Percentiles rank a stretch among this genome's conserved stretches.
Conservation (phyloP, 352 stramenopile genomes). For the Globisporangium emineosum region DNA sequence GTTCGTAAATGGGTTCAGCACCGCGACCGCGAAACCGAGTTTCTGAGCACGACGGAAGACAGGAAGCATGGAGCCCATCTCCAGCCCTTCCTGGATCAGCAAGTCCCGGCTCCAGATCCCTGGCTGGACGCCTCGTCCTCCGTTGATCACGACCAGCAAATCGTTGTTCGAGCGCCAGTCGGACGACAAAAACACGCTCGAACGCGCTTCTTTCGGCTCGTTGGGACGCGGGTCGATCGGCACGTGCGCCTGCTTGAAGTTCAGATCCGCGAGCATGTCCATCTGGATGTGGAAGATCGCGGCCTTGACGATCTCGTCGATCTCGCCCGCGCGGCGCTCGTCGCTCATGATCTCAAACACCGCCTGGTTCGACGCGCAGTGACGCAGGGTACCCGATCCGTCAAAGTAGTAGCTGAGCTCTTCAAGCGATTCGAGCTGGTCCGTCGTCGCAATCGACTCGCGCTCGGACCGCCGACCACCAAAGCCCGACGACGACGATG, state of each 20-base stretch:
- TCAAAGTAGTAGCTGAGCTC: constrained; percentile 83
- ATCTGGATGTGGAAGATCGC: constrained; percentile 86
- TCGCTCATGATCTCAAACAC: constrained; percentile 79
- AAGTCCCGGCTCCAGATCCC: constrained; percentile 80
- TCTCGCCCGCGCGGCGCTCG: constrained; percentile 54
- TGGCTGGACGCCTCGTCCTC: constrained; percentile 55
- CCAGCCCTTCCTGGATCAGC: constrained; percentile 71
- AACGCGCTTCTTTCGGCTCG: constrained; percentile 66
- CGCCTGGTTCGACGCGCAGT: constrained; percentile 69
- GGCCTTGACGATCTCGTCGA: constrained; percentile 79
- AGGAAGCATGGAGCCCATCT: constrained; percentile 76
- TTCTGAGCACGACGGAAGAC: constrained; percentile 47
- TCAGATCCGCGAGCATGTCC: constrained; percentile 77
- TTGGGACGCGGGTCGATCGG: constrained; percentile 51
- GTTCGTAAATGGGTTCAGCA: constrained; percentile 76
- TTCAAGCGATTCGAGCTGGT: constrained; percentile 72
- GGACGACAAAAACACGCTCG: constrained; percentile 66
- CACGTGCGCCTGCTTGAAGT: constrained; percentile 70
- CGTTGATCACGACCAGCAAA: constrained; percentile 71
- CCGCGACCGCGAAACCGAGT: constrained; percentile 48
- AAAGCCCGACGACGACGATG: constrained; percentile 2
- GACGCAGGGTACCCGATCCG: constrained; percentile 54
- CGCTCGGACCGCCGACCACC: constrained; percentile 21
- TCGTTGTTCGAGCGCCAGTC: constrained; percentile 63
- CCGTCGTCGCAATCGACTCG: constrained; percentile 46